A percentile compares a stretch with the other conserved stretches of the same genome.
Evolutionary conservation across 768 basidiomycete genomes (phyloP).

Genomic region (Boletus vermiculosoides): DNA sequence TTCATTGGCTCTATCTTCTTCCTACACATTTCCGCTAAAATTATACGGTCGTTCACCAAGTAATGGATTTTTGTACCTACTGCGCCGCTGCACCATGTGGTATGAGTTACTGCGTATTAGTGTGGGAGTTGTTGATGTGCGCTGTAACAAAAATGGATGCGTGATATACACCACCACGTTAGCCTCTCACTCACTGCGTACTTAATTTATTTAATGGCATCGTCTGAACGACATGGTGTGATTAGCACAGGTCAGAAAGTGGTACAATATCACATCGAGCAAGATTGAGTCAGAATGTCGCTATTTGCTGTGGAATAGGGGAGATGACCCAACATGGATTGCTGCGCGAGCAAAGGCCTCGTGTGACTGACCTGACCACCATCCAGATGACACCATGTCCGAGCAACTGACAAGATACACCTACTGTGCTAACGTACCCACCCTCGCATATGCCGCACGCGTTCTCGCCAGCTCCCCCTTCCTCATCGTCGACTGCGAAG

Average conservation of each 20-base stretch:
- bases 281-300: neutral
- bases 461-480: constrained; percentile 23
- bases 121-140: neutral
- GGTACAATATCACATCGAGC: neutral
- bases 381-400: constrained; percentile 17
- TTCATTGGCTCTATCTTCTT: constrained; percentile 99
- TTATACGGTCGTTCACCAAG: constrained; percentile 88
- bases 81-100: neutral
- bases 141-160: neutral
- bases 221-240: neutral
- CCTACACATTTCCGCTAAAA: constrained; percentile 94
- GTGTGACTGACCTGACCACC: constrained; percentile 6
- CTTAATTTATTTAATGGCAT: neutral
- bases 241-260: no score
- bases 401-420: constrained; percentile 18
- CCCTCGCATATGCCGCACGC: constrained; percentile 19
- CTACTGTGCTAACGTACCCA: constrained; percentile 14
- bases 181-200: neutral
- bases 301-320: neutral
- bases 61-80: constrained; percentile 34
- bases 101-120: neutral
- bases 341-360: constrained; percentile 3
- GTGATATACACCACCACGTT: neutral
- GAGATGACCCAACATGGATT: constrained; percentile 1
- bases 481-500: constrained; percentile 42